Conservation (phyloP, 129 eudicot species). For the Saussurea involucrata region DNA sequence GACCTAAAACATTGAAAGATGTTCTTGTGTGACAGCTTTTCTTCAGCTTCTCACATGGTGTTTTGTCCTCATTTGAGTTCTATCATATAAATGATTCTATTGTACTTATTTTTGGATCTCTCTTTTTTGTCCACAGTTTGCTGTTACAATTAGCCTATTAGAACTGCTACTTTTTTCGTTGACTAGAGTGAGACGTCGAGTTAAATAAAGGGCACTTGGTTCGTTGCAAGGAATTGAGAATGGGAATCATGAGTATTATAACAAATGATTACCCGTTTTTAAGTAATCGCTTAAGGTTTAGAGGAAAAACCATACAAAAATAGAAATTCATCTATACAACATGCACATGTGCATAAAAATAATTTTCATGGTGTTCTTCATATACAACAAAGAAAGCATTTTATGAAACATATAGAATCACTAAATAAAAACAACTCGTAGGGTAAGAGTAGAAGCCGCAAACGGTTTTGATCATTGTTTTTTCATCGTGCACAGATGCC, state of each 20-base stretch:
- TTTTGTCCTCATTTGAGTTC: constrained; percentile 1
- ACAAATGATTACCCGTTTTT: not conserved
- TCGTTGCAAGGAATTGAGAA: not conserved
- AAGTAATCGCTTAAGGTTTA: not conserved
- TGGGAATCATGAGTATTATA: not conserved
- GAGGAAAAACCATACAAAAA: not conserved
- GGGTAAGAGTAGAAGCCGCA: no score
- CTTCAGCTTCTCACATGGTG: constrained; percentile 21
- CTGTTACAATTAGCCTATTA: not conserved
- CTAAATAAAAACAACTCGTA: no score
- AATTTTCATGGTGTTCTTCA: not conserved
- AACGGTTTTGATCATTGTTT: not conserved
- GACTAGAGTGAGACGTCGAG: not conserved
- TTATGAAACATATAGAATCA: not conserved
- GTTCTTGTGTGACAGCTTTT: not conserved
- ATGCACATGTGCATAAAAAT: not conserved
- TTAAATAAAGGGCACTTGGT: not conserved
- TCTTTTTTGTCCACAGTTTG: not conserved
- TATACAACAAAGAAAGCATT: not conserved
- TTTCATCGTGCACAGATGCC: constrained; percentile 38
- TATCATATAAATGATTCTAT: constrained; percentile 5
- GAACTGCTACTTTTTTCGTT: not conserved
- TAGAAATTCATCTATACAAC: not conserved
- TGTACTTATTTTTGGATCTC: not conserved
- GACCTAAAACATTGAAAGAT: constrained; percentile 3